phyloP scores from a whole-genome alignment of 2,329 filamentous ascomycete species.

The Falciphora oryzae region DNA sequence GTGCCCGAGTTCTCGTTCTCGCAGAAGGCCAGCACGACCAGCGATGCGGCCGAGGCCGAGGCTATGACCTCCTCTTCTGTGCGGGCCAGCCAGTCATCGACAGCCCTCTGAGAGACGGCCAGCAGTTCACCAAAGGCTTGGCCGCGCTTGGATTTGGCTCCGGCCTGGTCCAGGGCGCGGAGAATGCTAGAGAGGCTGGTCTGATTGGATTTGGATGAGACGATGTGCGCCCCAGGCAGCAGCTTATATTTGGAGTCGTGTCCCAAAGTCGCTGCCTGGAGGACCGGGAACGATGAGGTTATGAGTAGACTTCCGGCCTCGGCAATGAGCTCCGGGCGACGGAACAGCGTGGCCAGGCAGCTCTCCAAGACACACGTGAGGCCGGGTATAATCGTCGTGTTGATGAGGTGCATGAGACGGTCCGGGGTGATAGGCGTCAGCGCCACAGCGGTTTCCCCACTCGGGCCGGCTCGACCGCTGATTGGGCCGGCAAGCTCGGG shows the following conservation, averaged over 20 bases:
- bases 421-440: background rate
- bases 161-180: background rate
- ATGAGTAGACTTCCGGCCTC: conserved; percentile 57
- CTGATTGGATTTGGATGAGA: background rate
- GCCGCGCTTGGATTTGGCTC: background rate
- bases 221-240: conserved; percentile 21
- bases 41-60: conserved; percentile 43
- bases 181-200: background rate
- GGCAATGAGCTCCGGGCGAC: conserved; percentile 59
- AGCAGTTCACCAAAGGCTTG: background rate
- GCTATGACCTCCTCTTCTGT: conserved; percentile 45
- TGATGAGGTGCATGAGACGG: background rate
- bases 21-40: conserved; percentile 43
- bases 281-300: conserved; percentile 42
- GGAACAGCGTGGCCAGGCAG: conserved; percentile 36
- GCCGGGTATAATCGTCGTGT: background rate
- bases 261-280: conserved; percentile 32
- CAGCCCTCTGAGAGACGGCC: background rate
- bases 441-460: background rate
- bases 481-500: conserved; percentile 23
- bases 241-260: conserved; percentile 15
- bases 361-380: conserved; percentile 34
- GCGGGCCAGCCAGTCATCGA: conserved; percentile 42
- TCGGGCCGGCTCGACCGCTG: background rate
- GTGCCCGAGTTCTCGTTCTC: conserved; percentile 27